These are phyloP conservation scores for Eucalyptus erythrocorys DNA, from an alignment of 345 rosid genomes.

Conservation along the genomic window DNA sequence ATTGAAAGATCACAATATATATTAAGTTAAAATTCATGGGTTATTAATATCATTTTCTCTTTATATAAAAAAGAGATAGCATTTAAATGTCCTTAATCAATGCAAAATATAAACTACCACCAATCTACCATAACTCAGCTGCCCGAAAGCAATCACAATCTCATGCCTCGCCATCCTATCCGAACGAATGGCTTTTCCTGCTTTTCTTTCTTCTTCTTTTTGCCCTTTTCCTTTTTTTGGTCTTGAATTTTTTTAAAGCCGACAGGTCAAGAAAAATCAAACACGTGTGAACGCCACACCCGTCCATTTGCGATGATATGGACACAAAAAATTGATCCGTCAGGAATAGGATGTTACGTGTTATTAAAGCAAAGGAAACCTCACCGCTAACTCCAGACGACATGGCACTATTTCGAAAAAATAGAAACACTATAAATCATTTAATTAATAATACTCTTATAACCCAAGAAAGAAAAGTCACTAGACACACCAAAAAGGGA, in stretches of 20 bases:
- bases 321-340: not conserved
- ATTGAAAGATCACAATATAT: fast-evolving
- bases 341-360: not conserved
- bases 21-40: fast-evolving
- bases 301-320: not conserved
- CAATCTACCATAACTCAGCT: not conserved
- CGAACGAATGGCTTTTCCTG: not conserved
- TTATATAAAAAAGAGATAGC: not conserved
- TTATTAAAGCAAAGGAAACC: not conserved
- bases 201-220: not conserved
- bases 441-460: not conserved
- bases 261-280: not conserved
- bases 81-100: not conserved
- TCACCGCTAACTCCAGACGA: not conserved
- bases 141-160: not conserved
- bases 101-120: not conserved
- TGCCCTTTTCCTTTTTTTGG: fast-evolving
- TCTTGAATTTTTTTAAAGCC: not conserved
- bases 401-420: not conserved
- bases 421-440: not conserved
- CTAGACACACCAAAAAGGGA: not conserved
- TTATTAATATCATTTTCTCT: fast-evolving
- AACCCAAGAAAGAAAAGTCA: not conserved
- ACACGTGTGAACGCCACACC: not conserved
- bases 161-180: not conserved